Conservation (phyloP, 768 basidiomycete species). For the Boletus rubroflammeus region DNA sequence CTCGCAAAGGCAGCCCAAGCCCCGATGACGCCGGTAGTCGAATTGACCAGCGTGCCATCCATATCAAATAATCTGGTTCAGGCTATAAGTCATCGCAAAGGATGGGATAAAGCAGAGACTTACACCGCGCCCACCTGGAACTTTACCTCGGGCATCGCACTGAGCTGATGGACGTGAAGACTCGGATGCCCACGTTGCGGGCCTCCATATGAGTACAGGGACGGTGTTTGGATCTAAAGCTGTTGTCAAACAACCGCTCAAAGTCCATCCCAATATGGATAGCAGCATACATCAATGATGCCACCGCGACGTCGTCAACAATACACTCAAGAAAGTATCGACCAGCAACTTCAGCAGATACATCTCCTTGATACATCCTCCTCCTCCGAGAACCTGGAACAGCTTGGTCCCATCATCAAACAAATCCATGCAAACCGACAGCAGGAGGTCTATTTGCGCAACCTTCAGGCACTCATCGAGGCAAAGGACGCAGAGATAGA, state of each 20-base stretch:
- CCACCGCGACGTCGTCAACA: conserved; percentile 68
- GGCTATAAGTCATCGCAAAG: background rate
- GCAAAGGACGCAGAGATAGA: conserved; percentile 97
- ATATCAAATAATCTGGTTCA: conserved; percentile 66
- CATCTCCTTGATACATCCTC: conserved; percentile 85
- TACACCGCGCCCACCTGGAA: conserved; percentile 41
- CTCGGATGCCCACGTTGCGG: background rate
- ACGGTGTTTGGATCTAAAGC: conserved; percentile 36
- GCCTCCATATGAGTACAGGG: no score
- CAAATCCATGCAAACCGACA: conserved; percentile 85
- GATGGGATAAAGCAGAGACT: conserved; percentile 9
- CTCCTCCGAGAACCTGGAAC: conserved; percentile 91
- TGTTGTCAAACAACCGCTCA: conserved; percentile 38
- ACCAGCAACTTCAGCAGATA: conserved; percentile 88
- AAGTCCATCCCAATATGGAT: conserved; percentile 10
- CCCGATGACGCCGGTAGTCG: conserved; percentile 75
- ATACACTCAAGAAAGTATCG: conserved; percentile 80
- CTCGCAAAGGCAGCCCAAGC: conserved; percentile 79
- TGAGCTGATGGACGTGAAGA: background rate
- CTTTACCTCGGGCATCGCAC: conserved; percentile 32
- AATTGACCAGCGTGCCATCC: conserved; percentile 82
- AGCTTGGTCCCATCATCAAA: conserved; percentile 92
- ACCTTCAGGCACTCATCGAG: conserved; percentile 82
- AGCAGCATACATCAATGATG: conserved; percentile 40
- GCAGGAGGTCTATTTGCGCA: conserved; percentile 86